phyloP scores from a whole-genome alignment of 164 flowering plant genomes.

The Cinnamomum chago region DNA sequence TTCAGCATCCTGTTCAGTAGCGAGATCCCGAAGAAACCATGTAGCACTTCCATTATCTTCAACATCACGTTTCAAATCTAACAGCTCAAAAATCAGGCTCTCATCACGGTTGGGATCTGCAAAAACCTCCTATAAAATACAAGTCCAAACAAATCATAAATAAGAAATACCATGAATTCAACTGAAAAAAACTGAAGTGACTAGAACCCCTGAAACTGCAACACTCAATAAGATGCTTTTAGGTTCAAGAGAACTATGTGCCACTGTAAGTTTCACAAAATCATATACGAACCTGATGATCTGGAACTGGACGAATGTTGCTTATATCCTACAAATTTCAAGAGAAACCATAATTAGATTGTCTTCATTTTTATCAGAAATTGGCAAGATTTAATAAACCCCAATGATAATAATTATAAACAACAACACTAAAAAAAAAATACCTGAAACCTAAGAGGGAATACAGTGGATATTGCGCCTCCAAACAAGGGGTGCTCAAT shows the following conservation, averaged over 20 bases:
- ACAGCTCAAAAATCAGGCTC: constrained; percentile 69
- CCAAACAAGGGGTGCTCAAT: constrained; percentile 59
- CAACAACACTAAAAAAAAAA: neutral
- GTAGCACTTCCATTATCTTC: constrained; percentile 63
- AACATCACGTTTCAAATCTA: constrained; percentile 73
- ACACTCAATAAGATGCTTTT: neutral
- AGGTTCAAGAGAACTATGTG: neutral
- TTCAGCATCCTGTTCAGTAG: constrained; percentile 77
- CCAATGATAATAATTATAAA: too few relatives aligned
- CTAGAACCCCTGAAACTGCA: neutral
- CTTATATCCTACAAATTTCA: constrained; percentile 63
- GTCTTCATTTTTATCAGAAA: neutral
- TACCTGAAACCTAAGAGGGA: constrained; percentile 75
- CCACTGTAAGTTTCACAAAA: neutral
- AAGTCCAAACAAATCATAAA: neutral
- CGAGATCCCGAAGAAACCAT: constrained; percentile 89
- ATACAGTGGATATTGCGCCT: constrained; percentile 53
- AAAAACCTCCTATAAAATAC: constrained; percentile 58
- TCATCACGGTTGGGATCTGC: constrained; percentile 83
- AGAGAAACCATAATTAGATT: neutral
- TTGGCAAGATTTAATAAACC: neutral
- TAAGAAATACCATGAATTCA: neutral
- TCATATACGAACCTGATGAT: constrained; percentile 64
- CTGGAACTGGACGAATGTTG: constrained; percentile 76
- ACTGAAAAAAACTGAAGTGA: neutral